Conservation (phyloP, 2,329 filamentous ascomycete genomes). For the Fusarium dlaminii region DNA sequence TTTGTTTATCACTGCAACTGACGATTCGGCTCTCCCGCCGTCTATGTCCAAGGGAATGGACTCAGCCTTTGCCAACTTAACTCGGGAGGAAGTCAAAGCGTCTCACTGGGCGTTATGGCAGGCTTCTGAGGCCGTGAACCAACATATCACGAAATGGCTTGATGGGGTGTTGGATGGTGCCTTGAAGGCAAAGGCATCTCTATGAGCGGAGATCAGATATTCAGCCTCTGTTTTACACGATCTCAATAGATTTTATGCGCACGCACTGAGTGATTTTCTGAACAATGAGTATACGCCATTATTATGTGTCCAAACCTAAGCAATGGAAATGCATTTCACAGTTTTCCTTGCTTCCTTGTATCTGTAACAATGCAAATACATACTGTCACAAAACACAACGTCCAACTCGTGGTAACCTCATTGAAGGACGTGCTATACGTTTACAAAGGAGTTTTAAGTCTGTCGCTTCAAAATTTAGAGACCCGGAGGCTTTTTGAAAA, state of each 20-base stretch:
- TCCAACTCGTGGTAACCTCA: not conserved
- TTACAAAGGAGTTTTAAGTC: not conserved
- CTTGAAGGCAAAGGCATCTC: constrained; percentile 45
- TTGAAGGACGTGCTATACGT: not conserved
- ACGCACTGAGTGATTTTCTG: not conserved
- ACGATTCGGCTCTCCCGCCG: constrained; percentile 78
- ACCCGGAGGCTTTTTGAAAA: not conserved
- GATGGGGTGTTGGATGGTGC: constrained; percentile 52
- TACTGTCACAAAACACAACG: not conserved
- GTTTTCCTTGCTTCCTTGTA: not conserved
- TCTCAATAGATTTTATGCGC: not conserved
- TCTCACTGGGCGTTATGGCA: constrained; percentile 88
- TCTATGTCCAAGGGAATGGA: constrained; percentile 78
- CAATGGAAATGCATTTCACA: not conserved
- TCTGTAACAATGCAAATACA: not conserved
- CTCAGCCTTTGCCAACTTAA: constrained; percentile 70
- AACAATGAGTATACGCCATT: not conserved
- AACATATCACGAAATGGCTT: constrained; percentile 73
- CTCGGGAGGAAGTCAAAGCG: constrained; percentile 70
- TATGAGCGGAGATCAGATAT: constrained; percentile 23
- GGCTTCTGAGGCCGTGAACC: constrained; percentile 75
- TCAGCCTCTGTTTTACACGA: not conserved
- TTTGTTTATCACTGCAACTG: constrained; percentile 77
- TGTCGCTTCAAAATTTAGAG: not conserved
- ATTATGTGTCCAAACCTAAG: not conserved